Evolutionary conservation across 1,284 basidiomycete genomes (phyloP), one percentile per base, ranked within the genome.

Genomic region (Fomitopsis palustris): DNA sequence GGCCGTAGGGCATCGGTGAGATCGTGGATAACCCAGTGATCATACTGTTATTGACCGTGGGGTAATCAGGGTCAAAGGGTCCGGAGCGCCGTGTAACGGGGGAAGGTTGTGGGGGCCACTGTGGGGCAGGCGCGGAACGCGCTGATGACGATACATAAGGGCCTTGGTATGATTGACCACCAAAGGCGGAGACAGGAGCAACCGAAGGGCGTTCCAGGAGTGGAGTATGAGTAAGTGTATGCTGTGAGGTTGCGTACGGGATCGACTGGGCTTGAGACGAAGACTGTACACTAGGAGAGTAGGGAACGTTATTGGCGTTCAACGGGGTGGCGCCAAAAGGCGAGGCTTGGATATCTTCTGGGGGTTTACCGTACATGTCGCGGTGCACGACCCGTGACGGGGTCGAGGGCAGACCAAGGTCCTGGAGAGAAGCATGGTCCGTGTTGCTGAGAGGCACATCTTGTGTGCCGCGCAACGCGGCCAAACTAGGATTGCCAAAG

Each of bases 21-120:
- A 70, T 65, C 53, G 69, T 62, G 19, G 70, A 39, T 31, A 73
- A 65, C 54, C 58, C 61, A 8, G 58, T 38, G 12, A 64, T 53
- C 6, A 69, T 61, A 2, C 67, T 69, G 59, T 70, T 73, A 43
- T 51, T 65, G 12, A 60, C 53, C 6, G 69, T 71, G 2, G 70
- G 70, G 51, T 67, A 69, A 17, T 65, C 61, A 3, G 65, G 53
- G 57, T 81, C 81, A 62, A 81, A 80, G 1, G 79, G 78, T 38
- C 74, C 76, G 27, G 73, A 72, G 33, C 78, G 78, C 63, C 76
- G 78, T 25, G 66, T 62, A 58, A 70, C 56, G 66, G 71, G 63
- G 60, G 64, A 60, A 25, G 76, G 74, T 45, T 68, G 71, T 52
- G 68, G 42, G 53, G 67, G 62, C 69, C 76, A 76, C 59, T 76